Base-by-base conservation (phyloP, 768 basidiomycete species). In the Boletus reticuloceps region DNA sequence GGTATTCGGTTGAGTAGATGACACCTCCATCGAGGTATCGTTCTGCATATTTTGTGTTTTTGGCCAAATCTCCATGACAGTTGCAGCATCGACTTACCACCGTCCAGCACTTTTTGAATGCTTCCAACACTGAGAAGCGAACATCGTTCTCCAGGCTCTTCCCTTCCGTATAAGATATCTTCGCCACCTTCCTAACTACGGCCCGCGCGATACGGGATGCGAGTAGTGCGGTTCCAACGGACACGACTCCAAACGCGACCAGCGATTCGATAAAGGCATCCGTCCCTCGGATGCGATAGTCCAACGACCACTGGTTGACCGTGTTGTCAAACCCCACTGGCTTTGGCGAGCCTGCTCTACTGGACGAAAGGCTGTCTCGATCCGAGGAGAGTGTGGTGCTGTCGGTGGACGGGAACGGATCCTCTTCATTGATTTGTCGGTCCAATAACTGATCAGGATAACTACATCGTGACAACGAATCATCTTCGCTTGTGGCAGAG, bases 301-400 rank as follows among this genome's bases (percentile, higher is more conserved):
- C 66, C 44, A 50, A 14, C n/a, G 51, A 19, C 65, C 65, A 66
- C 45, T 60, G 58, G 39, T 47, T 31, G 51, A 60, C 63, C 44
- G 40, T 51, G 19, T 51, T 39, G 13, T 54, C 7, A 43, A 69
- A 69, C 8, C 47, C 60, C 19, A 42, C 37, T 10, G 54, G 51
- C 2, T 14, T 47, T 25, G 50, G 50, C 20, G 56, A 46, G 5
- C 32, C 12, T 22, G 1, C 44, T 25, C 20, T 14, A 19, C 38
- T 45, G 10, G 63, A 60, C 27, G 56, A 51, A 22, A 16, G 12
- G 38, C 59, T 69, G 7, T 55, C 59, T 5, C 25, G 19, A 16
- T 59, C 57, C 5, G 65, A 63, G 29, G 43, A 56, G 22, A 41
- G 48, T 10, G 54, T 46, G 20, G 9, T 38, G 19, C 16, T 45